Conservation (phyloP, 495 filamentous ascomycete genomes). For the Entonaema liquescens region DNA sequence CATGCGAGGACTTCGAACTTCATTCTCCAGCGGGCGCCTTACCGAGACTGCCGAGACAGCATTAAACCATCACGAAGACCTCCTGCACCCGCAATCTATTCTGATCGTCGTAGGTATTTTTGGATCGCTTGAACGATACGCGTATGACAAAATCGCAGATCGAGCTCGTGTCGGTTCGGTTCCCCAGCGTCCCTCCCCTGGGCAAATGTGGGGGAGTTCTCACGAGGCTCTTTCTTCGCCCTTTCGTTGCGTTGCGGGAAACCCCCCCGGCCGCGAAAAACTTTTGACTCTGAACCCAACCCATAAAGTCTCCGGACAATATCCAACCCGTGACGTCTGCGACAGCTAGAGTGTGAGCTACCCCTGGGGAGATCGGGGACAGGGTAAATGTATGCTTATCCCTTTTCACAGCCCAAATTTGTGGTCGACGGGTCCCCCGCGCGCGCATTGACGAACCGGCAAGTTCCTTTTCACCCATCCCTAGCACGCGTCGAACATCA, state of each 20-base stretch:
- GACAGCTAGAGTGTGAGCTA: slow-evolving; percentile 30
- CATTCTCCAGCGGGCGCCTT: background rate
- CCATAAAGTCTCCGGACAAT: slow-evolving; percentile 16
- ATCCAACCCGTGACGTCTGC: slow-evolving; percentile 36
- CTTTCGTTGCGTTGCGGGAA: background rate
- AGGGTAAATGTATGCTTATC: background rate
- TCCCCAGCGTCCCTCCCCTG: background rate
- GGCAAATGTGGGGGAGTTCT: background rate
- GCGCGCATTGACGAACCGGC: slow-evolving; percentile 20
- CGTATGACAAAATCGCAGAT: background rate
- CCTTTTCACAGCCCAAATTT: slow-evolving; percentile 6
- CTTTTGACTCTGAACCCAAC: background rate
- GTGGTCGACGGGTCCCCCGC: slow-evolving; percentile 7
- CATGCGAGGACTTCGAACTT: background rate
- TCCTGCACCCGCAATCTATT: background rate
- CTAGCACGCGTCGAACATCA: slow-evolving; percentile 5
- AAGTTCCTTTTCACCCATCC: slow-evolving; percentile 19
- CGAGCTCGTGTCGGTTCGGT: background rate
- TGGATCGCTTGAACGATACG: background rate
- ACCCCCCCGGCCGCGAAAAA: background rate
- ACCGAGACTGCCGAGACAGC: background rate
- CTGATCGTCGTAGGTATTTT: background rate
- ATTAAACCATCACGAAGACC: background rate
- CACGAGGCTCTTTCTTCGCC: background rate
- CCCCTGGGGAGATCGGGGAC: slow-evolving; percentile 10